Evolutionary conservation across 768 basidiomycete genomes (phyloP).

Genomic region (Pisolithus microcarpus): DNA sequence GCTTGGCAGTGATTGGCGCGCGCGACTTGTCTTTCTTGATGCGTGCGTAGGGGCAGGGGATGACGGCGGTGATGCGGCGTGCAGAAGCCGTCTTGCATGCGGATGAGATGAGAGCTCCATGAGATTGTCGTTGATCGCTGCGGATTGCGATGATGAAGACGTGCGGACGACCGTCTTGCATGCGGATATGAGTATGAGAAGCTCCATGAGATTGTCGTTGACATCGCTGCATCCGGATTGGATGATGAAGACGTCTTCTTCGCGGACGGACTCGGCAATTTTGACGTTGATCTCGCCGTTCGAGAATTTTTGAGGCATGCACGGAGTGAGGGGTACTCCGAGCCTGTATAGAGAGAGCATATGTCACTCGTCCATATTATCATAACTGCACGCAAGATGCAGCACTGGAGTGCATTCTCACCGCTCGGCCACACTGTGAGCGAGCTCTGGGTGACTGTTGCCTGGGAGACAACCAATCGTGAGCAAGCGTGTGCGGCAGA

Average conservation of each 20-base stretch:
- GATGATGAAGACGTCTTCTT: conserved; percentile 98
- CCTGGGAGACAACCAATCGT: conserved; percentile 42
- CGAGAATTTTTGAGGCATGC: conserved; percentile 83
- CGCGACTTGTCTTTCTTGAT: conserved; percentile 97
- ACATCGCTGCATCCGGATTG: conserved; percentile 86
- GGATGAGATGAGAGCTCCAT: conserved; percentile 99
- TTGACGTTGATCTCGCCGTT: conserved; percentile 95
- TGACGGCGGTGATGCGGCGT: conserved; percentile 91
- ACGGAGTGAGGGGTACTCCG: conserved; percentile 78
- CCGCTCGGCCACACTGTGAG: conserved; percentile 92
- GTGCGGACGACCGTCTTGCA: conserved; percentile 93
- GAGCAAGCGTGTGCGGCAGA: conserved; percentile 1
- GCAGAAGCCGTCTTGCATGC: conserved; percentile 97
- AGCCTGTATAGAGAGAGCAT: conserved; percentile 54
- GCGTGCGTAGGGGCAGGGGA: conserved; percentile 94
- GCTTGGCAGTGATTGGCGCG: conserved; percentile 95
- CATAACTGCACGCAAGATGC: conserved; percentile 31
- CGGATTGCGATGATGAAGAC: conserved; percentile 97
- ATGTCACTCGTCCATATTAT: conserved; percentile 39
- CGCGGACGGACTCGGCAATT: conserved; percentile 91
- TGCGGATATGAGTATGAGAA: conserved; percentile 96
- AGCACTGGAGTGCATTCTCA: conserved; percentile 54
- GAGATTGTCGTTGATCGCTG: conserved; percentile 84
- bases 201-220: conserved; percentile 97
- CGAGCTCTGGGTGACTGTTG: conserved; percentile 97